phyloP scores from a whole-genome alignment of 139 green algal genomes.

The Deuterostichococcus epilithicus region DNA sequence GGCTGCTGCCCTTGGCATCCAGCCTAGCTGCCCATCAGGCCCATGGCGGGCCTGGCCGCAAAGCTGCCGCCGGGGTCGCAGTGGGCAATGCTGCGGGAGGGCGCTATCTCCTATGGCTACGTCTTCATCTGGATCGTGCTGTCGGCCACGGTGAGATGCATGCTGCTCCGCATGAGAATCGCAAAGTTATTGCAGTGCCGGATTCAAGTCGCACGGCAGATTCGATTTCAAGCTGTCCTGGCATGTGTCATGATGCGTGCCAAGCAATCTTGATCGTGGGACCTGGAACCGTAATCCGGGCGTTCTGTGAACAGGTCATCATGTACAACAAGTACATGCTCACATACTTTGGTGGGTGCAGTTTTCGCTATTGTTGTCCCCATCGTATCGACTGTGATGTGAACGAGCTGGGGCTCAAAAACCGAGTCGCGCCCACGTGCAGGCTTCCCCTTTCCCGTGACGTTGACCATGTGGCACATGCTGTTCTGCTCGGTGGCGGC shows the following conservation, averaged over 20 bases:
- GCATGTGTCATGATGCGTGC: too few relatives aligned
- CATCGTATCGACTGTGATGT: not conserved
- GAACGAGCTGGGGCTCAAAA: too few relatives aligned
- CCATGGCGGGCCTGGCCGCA: not conserved
- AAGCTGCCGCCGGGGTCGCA: not conserved
- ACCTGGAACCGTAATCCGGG: too few relatives aligned
- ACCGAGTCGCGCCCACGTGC: too few relatives aligned
- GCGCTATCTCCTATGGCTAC: slow-evolving; percentile 51
- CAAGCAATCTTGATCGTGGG: too few relatives aligned
- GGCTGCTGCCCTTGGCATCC: too few relatives aligned
- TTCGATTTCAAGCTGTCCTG: too few relatives aligned
- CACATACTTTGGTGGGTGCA: slow-evolving; percentile 40
- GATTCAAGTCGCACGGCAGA: too few relatives aligned
- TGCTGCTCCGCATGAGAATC: too few relatives aligned
- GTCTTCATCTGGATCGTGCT: slow-evolving; percentile 81
- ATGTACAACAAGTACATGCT: slow-evolving; percentile 96
- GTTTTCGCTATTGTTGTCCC: not conserved
- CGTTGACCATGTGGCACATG: slow-evolving; percentile 88
- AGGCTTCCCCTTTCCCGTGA: slow-evolving; percentile 89
- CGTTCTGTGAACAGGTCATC: slow-evolving; percentile 65
- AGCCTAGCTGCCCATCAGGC: too few relatives aligned
- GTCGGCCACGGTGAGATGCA: not conserved
- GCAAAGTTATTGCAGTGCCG: too few relatives aligned
- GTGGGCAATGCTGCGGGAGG: not conserved
- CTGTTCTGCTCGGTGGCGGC: slow-evolving; percentile 65